Evolutionary conservation across 2,329 filamentous ascomycete genomes (phyloP), one percentile per base, ranked within the genome.

Genomic region (Diaporthe sp.): DNA sequence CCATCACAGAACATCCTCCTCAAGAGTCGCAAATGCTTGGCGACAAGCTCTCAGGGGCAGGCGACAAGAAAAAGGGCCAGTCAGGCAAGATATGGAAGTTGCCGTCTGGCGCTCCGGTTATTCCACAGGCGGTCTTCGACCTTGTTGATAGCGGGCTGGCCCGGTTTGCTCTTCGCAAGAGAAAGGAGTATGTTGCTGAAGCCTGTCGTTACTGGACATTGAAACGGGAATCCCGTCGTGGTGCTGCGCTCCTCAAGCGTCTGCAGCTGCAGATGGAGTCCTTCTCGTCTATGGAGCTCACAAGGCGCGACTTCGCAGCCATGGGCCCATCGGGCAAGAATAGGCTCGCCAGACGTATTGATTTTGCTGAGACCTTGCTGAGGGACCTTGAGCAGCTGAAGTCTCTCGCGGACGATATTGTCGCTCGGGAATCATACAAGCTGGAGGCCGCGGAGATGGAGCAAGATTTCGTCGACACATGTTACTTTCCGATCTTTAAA

Each of bases 151-250:
- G 91, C 58, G 94, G 96, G 0, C 88, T 99, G 45, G 91, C 93
- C 76, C 92, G 95, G 64, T 98, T 98, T 82, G 91, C 91, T 47
- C 86, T 92, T 74, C 91, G 93, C 40, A 97, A 97, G 81, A 92
- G 95, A 70, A 98, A 97, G 81, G 96, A 98, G 76, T 99, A 95
- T 82, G 92, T 97, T 3, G 93, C 95, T 74, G 96, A 98, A 83
- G 94, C 94, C 2, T 98, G 96, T 85, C 95, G 95, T 79, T 99
- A 98, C 84, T 99, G 97, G 97, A 98, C 97, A 0, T 84, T 99
- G 77, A 99, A 99, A 85, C 92, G 97, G 73, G 97, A 99, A 83
- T 94, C 96, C 76, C 92, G 97, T 45, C 90, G 97, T 74, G 97
- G 97, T 61, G 97, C 97, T 40, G 95, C 97, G 5, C 87, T 99